These are phyloP conservation scores for Crithidia bombi DNA, from an alignment of 208 protist genomes.

Conservation along the genomic window DNA sequence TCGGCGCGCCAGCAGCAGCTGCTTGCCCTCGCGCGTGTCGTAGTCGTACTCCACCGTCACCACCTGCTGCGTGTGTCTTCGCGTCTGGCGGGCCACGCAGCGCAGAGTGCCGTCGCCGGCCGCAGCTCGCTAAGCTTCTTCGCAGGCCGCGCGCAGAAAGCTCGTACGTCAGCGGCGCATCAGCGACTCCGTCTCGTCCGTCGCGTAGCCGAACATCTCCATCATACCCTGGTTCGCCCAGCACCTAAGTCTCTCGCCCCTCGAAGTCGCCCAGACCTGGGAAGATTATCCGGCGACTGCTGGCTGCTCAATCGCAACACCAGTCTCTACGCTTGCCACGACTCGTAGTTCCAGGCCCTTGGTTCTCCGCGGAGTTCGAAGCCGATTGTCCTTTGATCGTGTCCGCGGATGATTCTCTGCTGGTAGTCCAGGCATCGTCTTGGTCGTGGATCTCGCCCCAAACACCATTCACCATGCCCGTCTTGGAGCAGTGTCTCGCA, in stretches of 20 bases:
- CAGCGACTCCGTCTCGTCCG: conserved; percentile 98
- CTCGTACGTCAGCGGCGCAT: conserved; percentile 98
- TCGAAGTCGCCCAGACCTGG: conserved; percentile 96
- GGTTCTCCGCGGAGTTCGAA: conserved; percentile 95
- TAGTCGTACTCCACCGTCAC: conserved; percentile 99
- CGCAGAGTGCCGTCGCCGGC: conserved; percentile 93
- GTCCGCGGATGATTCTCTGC: conserved; percentile 96
- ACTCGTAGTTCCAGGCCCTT: conserved; percentile 99
- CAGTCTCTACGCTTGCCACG: conserved; percentile 97
- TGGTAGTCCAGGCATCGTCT: conserved; percentile 98
- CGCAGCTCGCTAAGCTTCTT: conserved; percentile 96
- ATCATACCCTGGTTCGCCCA: conserved; percentile 99
- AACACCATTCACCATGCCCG: conserved; percentile 99
- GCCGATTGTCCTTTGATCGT: conserved; percentile 98
- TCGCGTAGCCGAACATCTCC: conserved; percentile 99
- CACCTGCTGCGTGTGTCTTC: conserved; percentile 99
- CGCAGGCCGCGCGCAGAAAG: conserved; percentile 93
- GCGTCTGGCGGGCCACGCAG: conserved; percentile 98
- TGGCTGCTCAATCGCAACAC: conserved; percentile 97
- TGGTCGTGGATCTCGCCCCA: conserved; percentile 99
- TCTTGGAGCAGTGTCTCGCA: conserved; percentile 99
- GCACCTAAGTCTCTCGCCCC: conserved; percentile 97
- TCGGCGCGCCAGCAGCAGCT: conserved; percentile 90
- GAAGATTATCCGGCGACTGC: conserved; percentile 99
- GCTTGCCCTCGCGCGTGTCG: conserved; percentile 79